These are phyloP conservation scores for Cryptococcus floricola DNA, from an alignment of 1,284 basidiomycete genomes.

Conservation along the genomic window DNA sequence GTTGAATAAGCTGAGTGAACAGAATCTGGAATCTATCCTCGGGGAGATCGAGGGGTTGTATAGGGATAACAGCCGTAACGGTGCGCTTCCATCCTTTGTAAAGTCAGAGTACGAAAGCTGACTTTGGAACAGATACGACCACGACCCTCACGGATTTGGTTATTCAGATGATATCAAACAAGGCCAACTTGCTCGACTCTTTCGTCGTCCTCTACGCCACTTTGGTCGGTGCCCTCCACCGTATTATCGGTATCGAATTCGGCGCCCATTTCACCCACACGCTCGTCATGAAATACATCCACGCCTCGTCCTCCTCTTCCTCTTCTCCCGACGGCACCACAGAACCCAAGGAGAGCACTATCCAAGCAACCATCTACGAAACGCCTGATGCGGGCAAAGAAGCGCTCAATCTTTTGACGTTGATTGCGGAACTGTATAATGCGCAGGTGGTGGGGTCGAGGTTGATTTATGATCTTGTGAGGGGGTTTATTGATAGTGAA, in stretches of 20 bases:
- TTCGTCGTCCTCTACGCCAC: slow-evolving; percentile 89
- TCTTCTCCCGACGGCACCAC: neutral
- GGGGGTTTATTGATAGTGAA: slow-evolving; percentile 61
- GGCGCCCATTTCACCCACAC: slow-evolving; percentile 79
- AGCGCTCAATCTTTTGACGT: slow-evolving; percentile 78
- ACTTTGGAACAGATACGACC: slow-evolving; percentile 64
- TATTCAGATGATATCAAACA: slow-evolving; percentile 75
- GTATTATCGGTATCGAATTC: slow-evolving; percentile 84
- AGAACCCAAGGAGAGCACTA: slow-evolving; percentile 1
- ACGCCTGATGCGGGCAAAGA: slow-evolving; percentile 64
- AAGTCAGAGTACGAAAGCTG: slow-evolving; percentile 1
- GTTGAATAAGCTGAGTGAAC: slow-evolving; percentile 87
- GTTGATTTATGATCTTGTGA: slow-evolving; percentile 85
- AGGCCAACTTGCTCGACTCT: slow-evolving; percentile 79
- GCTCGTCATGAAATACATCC: slow-evolving; percentile 63
- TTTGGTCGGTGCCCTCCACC: slow-evolving; percentile 78
- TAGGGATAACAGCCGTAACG: slow-evolving; percentile 71
- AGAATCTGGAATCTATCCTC: slow-evolving; percentile 79
- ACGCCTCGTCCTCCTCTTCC: slow-evolving; percentile 39
- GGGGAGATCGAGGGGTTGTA: slow-evolving; percentile 75
- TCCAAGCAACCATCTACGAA: slow-evolving; percentile 32
- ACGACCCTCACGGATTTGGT: slow-evolving; percentile 73
- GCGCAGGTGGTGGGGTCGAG: slow-evolving; percentile 86
- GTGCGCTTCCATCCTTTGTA: slow-evolving; percentile 50
- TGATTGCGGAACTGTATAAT: slow-evolving; percentile 92